Base-by-base conservation (phyloP, 2,329 filamentous ascomycete genomes). In the Pseudogymnoascus sp. region DNA sequence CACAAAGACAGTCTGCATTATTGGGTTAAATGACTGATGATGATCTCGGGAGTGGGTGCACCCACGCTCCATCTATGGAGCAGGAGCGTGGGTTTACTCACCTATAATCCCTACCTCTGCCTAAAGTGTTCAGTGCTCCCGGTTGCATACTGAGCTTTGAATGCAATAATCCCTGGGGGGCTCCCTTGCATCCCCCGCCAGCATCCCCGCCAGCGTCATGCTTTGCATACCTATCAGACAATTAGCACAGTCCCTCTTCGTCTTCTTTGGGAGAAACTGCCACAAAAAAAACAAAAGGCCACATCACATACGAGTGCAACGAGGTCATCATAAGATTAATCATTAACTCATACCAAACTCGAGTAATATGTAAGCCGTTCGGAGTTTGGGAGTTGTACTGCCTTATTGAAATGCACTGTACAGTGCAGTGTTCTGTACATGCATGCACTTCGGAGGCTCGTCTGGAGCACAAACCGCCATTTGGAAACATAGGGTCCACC, bases 401-500 rank as follows among this genome's bases (percentile, higher is more conserved):
- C 41, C 25, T 50, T n/a, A 16, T 28, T 50, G 12, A 20, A 25
- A 47, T 30, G 41, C 7, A 30, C 4, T 30, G 4, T 30, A n/a
- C n/a, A n/a, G 28, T 30, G 7, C 8, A 9, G 41, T 50, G 30
- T 22, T 30, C 22, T 20, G 8, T 50, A 30, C 41, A 30, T 50
- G 6, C 22, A 50, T 28, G 41, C 14, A 16, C 41, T 50, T 50
- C 22, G 41, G 41, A 50, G 41, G 41, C 41, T 50, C 14, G 41
- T n/a, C 41, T 6, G 41, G 20, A n/a, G 41, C 16, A 50, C 41
- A 50, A 50, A 28, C 8, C 22, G 4, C 5, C 41, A 9, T 50
- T 47, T 30, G 41, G 41, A 50, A 50, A 50, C 41, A 50, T 50
- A 30, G 41, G 41, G 41, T 50, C 41, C 41, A 50, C 41, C 41